Evolutionary conservation across 148 eudicot genomes (phyloP).

Genomic region (Beta vulgaris): DNA sequence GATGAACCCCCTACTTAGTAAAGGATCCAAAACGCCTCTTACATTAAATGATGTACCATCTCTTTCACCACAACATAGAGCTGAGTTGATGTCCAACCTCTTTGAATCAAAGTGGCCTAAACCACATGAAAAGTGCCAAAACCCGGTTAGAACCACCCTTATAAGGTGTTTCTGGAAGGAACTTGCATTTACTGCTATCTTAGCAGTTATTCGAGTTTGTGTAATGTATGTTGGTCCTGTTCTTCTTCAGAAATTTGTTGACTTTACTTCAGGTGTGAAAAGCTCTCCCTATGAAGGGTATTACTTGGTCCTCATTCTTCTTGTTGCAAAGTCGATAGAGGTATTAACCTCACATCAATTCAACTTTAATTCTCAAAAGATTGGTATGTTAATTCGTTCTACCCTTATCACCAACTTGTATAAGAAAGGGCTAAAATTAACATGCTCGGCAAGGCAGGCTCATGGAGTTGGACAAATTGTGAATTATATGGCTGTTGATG

Average conservation of each 20-base stretch:
- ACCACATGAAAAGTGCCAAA: slow-evolving; percentile 56
- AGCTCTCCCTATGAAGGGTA: slow-evolving; percentile 76
- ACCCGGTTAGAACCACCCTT: slow-evolving; percentile 70
- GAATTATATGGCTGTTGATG: slow-evolving; percentile 96
- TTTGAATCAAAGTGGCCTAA: slow-evolving; percentile 80
- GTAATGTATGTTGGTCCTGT: slow-evolving; percentile 85
- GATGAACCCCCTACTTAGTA: slow-evolving; percentile 72
- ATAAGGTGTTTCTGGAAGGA: slow-evolving; percentile 82
- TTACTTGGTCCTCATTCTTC: slow-evolving; percentile 58
- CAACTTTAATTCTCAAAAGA: slow-evolving; percentile 74
- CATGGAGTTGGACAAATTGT: slow-evolving; percentile 96
- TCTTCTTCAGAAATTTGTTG: slow-evolving; percentile 63
- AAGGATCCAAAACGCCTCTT: slow-evolving; percentile 66
- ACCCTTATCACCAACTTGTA: slow-evolving; percentile 76
- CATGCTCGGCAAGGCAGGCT: slow-evolving; percentile 76
- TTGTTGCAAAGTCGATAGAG: slow-evolving; percentile 70
- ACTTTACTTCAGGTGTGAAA: slow-evolving; percentile 63
- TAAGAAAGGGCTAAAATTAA: slow-evolving; percentile 71
- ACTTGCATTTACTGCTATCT: slow-evolving; percentile 55
- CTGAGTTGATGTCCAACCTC: slow-evolving; percentile 59
- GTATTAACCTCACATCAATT: slow-evolving; percentile 74
- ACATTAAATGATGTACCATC: slow-evolving; percentile 62
- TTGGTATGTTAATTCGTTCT: slow-evolving; percentile 82
- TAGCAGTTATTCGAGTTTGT: slow-evolving; percentile 66
- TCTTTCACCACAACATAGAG: slow-evolving; percentile 69